Evolutionary conservation across 257 asterid species (phyloP), one percentile per base, ranked within the genome.

Genomic region (Orobanche coerulescens): DNA sequence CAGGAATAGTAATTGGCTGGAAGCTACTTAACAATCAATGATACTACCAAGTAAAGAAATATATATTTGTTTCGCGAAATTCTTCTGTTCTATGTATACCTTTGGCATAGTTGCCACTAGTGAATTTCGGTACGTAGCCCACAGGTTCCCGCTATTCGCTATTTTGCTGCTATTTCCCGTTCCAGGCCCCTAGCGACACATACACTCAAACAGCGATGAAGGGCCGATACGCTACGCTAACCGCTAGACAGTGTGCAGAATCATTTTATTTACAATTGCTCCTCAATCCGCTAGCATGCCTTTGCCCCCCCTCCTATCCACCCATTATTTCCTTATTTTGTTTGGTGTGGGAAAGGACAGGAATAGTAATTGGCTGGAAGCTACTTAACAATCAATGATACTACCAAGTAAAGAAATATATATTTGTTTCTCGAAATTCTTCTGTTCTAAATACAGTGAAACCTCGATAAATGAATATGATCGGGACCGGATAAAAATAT

Each of bases 1-100:
- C 39, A 37, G 36, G 39, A 52, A 15, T 30, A 30, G 10, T 67
- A 62, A 31, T 58, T 73, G 4, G 30, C 50, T 50, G 40, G n/a
- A 33, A 37, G 26, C 34, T 36, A 9, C 56, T 19, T 56, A 62
- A 7, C 15, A 25, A 6, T 34, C 15, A 25, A 6, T 34, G 37
- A 22, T 55, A 10, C 22, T 4, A 42, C 2, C 54, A 14, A 18
- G 6, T 24, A n/a, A n/a, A n/a, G 44, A 30, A 4, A n/a, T 25
- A 5, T 25, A 5, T 22, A 7, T 42, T 26, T n/a, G n/a, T 56
- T 30, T 43, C 58, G 43, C 23, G 48, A 43, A 6, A 13, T 40
- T 39, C 11, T 44, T 31, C 18, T 55, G 26, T n/a, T 47, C 28
- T 43, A 14, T 57, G 25, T n/a, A n/a, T n/a, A n/a, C n/a, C n/a